A percentile compares a stretch with the other conserved stretches of the same genome.
phyloP scores from a whole-genome alignment of 345 rosid genomes.

The Luvunga scandens region DNA sequence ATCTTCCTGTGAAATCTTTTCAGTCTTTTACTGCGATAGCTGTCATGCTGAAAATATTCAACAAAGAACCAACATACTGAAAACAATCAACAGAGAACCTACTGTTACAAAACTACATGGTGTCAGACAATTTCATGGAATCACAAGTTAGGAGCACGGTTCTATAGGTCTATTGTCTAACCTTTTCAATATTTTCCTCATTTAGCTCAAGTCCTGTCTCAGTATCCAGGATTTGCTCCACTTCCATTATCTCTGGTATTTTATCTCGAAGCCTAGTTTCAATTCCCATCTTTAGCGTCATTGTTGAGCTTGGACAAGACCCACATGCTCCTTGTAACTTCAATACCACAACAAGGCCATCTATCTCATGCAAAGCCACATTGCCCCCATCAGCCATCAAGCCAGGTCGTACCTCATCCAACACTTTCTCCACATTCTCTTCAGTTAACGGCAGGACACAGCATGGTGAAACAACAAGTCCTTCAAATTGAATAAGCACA shows the following conservation, averaged over 20 bases:
- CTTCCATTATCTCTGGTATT: slow-evolving; percentile 83
- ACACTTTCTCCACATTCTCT: slow-evolving; percentile 85
- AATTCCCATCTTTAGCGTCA: slow-evolving; percentile 95
- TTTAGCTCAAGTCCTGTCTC: slow-evolving; percentile 83
- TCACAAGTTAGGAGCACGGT: not conserved
- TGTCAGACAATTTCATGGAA: not conserved
- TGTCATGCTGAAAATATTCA: not conserved
- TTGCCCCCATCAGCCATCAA: slow-evolving; percentile 97
- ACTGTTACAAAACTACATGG: not conserved
- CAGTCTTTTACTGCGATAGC: not conserved
- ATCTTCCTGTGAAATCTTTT: not conserved
- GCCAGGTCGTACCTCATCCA: slow-evolving; percentile 82
- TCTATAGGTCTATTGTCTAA: slow-evolving; percentile 19
- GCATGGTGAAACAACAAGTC: slow-evolving; percentile 53
- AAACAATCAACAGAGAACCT: not conserved
- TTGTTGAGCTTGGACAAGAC: slow-evolving; percentile 92
- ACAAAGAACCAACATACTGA: not conserved
- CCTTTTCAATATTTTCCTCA: slow-evolving; percentile 79
- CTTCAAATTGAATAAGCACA: slow-evolving; percentile 22
- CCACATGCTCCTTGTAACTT: slow-evolving; percentile 98
- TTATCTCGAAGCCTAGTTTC: slow-evolving; percentile 85
- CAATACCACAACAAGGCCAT: slow-evolving; percentile 85
- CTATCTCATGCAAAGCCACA: slow-evolving; percentile 90
- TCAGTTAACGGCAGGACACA: slow-evolving; percentile 79
- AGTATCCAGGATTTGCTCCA: slow-evolving; percentile 80